Evolutionary conservation across 2,329 filamentous ascomycete genomes (phyloP).

Genomic region (Calonectria naviculata): DNA sequence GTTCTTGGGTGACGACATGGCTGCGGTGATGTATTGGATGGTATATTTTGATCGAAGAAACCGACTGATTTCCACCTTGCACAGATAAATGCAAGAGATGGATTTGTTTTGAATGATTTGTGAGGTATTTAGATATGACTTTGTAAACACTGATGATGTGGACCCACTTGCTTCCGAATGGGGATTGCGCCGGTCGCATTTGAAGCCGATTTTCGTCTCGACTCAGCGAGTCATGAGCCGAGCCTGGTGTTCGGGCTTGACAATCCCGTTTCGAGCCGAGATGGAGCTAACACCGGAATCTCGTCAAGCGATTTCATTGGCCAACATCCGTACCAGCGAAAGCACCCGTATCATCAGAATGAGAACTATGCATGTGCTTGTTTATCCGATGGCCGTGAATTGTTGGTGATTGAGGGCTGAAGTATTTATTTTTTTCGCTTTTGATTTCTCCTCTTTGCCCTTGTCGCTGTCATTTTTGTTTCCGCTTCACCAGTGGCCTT

Average conservation of each 20-base stretch:
- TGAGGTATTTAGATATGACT: background rate
- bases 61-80: no score
- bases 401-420: no score
- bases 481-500: no score
- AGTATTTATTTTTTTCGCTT: no score
- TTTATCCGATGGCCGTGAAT: background rate
- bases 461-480: background rate
- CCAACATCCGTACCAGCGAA: background rate
- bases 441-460: no score
- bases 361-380: background rate
- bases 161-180: background rate
- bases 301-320: background rate
- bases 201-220: background rate
- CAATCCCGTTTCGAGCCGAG: background rate
- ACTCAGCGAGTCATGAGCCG: background rate
- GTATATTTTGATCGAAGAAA: background rate
- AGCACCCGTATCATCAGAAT: background rate
- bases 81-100: background rate
- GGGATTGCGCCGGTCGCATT: background rate
- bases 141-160: background rate
- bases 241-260: background rate
- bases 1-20: constrained; percentile 6
- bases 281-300: background rate
- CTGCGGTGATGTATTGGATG: background rate
- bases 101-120: background rate